These are phyloP conservation scores for Suhomyces anneliseae DNA, from an alignment of 1,139 yeast species.

Conservation along the genomic window DNA sequence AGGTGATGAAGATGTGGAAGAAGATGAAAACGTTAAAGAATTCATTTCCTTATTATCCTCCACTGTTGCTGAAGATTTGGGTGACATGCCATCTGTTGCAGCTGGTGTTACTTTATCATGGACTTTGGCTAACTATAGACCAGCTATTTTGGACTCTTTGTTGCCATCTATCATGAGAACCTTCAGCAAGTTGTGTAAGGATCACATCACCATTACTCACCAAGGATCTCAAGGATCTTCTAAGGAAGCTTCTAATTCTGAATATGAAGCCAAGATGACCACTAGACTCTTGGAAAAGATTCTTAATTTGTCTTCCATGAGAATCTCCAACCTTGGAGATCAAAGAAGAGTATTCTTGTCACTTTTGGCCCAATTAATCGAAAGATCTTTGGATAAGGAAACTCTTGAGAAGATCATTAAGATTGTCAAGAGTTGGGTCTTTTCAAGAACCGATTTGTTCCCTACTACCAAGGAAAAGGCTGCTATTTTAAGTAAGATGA, in stretches of 20 bases:
- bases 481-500: conserved; percentile 89
- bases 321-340: conserved; percentile 85
- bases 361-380: conserved; percentile 84
- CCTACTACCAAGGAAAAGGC: conserved; percentile 98
- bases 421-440: conserved; percentile 87
- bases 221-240: conserved; percentile 36
- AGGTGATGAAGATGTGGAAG: conserved; percentile 49
- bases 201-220: conserved; percentile 73
- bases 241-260: conserved; percentile 41
- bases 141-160: conserved; percentile 70
- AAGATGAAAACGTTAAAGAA: conserved; percentile 57
- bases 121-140: conserved; percentile 75
- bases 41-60: conserved; percentile 63
- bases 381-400: conserved; percentile 77
- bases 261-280: conserved; percentile 75
- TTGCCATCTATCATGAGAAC: conserved; percentile 81
- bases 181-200: conserved; percentile 84
- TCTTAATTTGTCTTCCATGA: conserved; percentile 71
- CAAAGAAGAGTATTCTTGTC: conserved; percentile 88
- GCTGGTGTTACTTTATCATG: conserved; percentile 89
- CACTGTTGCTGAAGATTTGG: conserved; percentile 81
- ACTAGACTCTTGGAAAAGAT: conserved; percentile 75
- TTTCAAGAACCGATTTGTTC: conserved; percentile 76
- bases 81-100: conserved; percentile 78
- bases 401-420: conserved; percentile 74